Evolutionary conservation across 768 basidiomycete genomes (phyloP).

Genomic region (Pulveroboletus sp.): DNA sequence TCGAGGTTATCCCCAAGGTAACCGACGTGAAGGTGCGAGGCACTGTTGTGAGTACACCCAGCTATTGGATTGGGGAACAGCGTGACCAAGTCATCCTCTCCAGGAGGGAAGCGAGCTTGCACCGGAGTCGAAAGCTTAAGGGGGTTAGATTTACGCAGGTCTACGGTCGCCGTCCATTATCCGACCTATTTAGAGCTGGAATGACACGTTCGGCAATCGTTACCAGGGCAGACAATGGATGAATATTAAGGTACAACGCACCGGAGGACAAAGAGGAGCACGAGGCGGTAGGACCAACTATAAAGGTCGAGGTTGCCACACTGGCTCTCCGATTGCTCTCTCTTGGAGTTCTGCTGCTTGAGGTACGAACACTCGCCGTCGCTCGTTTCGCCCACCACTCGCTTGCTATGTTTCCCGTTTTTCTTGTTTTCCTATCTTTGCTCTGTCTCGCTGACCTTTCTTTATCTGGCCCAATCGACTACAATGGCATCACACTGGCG

Average conservation of each 20-base stretch:
- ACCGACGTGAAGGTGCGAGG: conserved; percentile 4
- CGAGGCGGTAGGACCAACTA: too few species aligned
- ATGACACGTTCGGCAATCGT: background rate
- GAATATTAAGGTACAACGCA: too few species aligned
- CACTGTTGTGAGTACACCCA: conserved; percentile 15
- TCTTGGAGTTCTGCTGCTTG: conserved; percentile 10
- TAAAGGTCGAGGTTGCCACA: background rate
- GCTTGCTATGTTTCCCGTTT: conserved; percentile 15
- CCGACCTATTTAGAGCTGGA: background rate
- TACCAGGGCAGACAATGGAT: too few species aligned
- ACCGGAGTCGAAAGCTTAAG: conserved; percentile 8
- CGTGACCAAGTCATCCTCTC: conserved; percentile 7
- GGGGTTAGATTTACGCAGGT: conserved; percentile 4
- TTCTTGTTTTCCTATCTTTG: conserved; percentile 12
- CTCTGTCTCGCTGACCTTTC: conserved; percentile 6
- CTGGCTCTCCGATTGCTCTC: background rate
- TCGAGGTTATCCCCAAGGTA: conserved; percentile 1
- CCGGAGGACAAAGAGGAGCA: too few species aligned
- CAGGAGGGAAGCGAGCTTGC: background rate
- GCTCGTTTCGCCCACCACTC: conserved; percentile 15
- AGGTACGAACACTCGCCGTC: conserved; percentile 11
- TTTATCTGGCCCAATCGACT: conserved; percentile 14
- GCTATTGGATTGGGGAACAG: background rate
- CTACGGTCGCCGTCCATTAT: background rate
- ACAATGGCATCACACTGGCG: background rate